These are phyloP conservation scores for Colletotrichum sp. DNA, from an alignment of 2,329 filamentous ascomycete species.

Conservation along the genomic window DNA sequence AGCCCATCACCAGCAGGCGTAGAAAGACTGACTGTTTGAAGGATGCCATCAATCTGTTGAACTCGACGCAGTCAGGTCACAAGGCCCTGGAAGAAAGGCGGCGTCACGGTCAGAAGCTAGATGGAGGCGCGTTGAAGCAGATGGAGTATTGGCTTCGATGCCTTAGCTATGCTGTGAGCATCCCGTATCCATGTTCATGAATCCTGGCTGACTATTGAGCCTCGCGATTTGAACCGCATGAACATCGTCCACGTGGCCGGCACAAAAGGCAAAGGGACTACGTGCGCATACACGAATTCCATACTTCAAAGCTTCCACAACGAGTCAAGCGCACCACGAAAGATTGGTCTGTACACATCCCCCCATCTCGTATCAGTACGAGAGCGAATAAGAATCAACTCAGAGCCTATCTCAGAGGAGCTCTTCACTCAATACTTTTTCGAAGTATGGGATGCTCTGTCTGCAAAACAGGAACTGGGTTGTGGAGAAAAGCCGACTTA, in stretches of 20 bases:
- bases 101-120: background rate
- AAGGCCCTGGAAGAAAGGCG: background rate
- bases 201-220: background rate
- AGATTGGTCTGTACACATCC: background rate
- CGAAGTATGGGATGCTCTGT: background rate
- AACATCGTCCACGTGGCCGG: background rate
- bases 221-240: background rate
- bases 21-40: background rate
- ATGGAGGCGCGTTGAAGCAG: background rate
- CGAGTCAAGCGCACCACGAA: background rate
- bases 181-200: no score
- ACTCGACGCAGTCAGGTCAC: background rate
- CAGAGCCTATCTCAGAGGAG: background rate
- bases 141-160: background rate
- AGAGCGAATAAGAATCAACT: background rate
- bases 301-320: background rate
- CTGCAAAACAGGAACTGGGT: no score
- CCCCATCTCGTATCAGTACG: background rate
- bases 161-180: background rate
- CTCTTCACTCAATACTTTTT: background rate
- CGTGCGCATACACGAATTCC: background rate
- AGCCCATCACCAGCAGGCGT: fast-evolving
- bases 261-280: background rate
- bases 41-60: background rate
- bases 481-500: background rate